Percentiles rank a stretch among this genome's conserved stretches.
phyloP scores from a whole-genome alignment of 768 basidiomycete species.

The Lentinula sp. region DNA sequence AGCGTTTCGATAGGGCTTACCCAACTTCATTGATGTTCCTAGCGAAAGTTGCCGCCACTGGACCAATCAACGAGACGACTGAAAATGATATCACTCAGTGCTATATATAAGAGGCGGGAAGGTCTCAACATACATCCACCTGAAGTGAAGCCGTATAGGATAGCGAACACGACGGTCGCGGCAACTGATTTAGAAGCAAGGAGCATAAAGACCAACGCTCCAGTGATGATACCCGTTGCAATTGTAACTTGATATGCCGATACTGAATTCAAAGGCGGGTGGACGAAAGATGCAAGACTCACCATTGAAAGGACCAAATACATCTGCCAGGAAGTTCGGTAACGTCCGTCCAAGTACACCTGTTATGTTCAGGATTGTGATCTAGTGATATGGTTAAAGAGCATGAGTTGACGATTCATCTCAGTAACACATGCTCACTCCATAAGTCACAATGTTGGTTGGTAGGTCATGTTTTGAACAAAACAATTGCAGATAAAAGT shows the following conservation, averaged over 20 bases:
- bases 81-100: background rate
- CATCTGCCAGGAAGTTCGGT: conserved; percentile 4
- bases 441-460: conserved; percentile 4
- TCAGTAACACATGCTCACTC: background rate
- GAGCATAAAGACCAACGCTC: conserved; percentile 1
- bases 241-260: background rate
- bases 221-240: background rate
- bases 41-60: conserved; percentile 3
- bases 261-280: background rate
- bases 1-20: background rate
- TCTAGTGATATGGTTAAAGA: background rate
- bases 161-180: background rate
- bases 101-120: background rate
- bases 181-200: conserved; percentile 1
- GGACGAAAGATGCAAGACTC: background rate
- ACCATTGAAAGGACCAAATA: conserved; percentile 4
- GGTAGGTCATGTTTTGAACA: conserved; percentile 3
- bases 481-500: conserved; percentile 7
- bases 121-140: conserved; percentile 3
- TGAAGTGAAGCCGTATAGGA: conserved; percentile 6
- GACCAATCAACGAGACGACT: conserved; percentile 6
- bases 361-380: conserved; percentile 2
- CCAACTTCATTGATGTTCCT: conserved; percentile 8
- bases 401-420: background rate
- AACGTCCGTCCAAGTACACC: conserved; percentile 3